A percentile compares a stretch with the other conserved stretches of the same genome.
Evolutionary conservation across 2,329 filamentous ascomycete species (phyloP).

Genomic region (Penicillium fuscoglaucum): DNA sequence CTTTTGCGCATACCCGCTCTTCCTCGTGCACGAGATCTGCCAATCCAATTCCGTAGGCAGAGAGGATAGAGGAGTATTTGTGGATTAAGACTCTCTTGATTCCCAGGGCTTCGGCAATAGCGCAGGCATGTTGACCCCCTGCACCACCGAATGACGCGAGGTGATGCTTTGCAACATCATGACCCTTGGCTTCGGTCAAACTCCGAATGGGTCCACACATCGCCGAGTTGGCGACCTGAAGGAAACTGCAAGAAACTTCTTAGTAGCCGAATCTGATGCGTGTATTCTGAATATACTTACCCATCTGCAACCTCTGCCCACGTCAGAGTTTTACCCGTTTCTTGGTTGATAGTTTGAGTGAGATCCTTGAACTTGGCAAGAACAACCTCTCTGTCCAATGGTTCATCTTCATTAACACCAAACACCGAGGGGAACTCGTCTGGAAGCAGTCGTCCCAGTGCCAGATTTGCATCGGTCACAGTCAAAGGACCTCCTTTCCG

Average conservation of each 20-base stretch:
- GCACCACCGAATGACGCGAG: constrained; percentile 87
- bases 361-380: constrained; percentile 72
- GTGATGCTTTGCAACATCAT: constrained; percentile 80
- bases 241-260: constrained; percentile 75
- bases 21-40: constrained; percentile 44
- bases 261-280: constrained; percentile 35
- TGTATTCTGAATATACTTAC: neutral
- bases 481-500: constrained; percentile 79
- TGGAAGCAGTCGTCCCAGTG: constrained; percentile 77
- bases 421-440: constrained; percentile 72
- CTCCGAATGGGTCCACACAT: constrained; percentile 86
- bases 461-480: constrained; percentile 87
- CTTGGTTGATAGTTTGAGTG: constrained; percentile 72
- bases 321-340: constrained; percentile 53
- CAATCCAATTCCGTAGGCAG: constrained; percentile 48
- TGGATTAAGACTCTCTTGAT: constrained; percentile 81
- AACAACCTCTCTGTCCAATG: constrained; percentile 73
- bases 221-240: constrained; percentile 84
- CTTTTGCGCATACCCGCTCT: constrained; percentile 32
- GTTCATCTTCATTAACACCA: constrained; percentile 51
- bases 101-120: constrained; percentile 77
- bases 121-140: constrained; percentile 87
- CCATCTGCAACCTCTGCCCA: constrained; percentile 52
- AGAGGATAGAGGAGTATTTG: constrained; percentile 47
- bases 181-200: constrained; percentile 81